Percentiles rank a stretch among this genome's conserved stretches.
These are phyloP conservation scores for Podospora pseudocomata DNA, from an alignment of 495 filamentous ascomycete species.

Conservation along the genomic window DNA sequence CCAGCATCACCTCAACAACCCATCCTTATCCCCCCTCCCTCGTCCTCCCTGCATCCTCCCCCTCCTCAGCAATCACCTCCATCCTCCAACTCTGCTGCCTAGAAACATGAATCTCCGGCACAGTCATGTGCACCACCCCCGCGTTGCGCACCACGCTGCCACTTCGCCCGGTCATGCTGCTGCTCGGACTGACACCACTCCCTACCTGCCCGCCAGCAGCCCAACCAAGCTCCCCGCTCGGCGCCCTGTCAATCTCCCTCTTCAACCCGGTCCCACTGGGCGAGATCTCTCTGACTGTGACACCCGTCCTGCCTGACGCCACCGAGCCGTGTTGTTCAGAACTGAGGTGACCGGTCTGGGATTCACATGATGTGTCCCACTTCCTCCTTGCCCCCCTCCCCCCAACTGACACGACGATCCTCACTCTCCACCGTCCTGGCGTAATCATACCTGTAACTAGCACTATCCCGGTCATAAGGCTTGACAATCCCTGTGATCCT, in stretches of 20 bases:
- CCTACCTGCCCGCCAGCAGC: background rate
- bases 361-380: background rate
- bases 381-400: too few species aligned
- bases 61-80: slow-evolving; percentile 20
- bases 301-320: background rate
- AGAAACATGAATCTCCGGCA: slow-evolving; percentile 5
- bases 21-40: slow-evolving; percentile 15
- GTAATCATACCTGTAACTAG: slow-evolving; percentile 21
- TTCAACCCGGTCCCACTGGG: slow-evolving; percentile 17
- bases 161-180: slow-evolving; percentile 25
- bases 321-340: background rate
- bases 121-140: background rate
- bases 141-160: slow-evolving; percentile 16
- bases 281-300: background rate
- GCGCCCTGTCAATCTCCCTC: slow-evolving; percentile 32
- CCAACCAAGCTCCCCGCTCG: slow-evolving; percentile 44
- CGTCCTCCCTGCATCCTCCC: slow-evolving; percentile 9
- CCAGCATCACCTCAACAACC: slow-evolving; percentile 9
- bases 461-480: background rate
- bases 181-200: slow-evolving; percentile 14
- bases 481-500: background rate
- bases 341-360: background rate
- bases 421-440: slow-evolving; percentile 9
- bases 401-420: background rate
- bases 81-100: slow-evolving; percentile 26